These are phyloP conservation scores for Ochetophila trinervis DNA, from an alignment of 306 rosid genomes.

Conservation along the genomic window DNA sequence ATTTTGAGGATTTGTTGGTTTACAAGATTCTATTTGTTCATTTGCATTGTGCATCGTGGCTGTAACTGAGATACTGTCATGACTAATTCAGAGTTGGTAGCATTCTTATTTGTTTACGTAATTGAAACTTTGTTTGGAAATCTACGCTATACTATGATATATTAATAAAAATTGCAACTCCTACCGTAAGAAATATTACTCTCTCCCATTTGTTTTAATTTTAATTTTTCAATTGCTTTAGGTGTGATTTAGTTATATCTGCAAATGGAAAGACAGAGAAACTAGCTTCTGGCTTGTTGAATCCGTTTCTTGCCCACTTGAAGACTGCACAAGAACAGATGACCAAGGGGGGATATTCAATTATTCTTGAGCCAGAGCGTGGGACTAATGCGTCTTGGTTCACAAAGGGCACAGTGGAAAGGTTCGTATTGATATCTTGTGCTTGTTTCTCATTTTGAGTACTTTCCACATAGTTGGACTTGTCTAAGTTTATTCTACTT, in stretches of 20 bases:
- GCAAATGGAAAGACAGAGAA: conserved; percentile 90
- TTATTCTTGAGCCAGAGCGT: conserved; percentile 76
- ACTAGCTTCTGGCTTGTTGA: conserved; percentile 84
- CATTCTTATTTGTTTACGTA: neutral
- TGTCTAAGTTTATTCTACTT: neutral
- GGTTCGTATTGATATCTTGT: conserved; percentile 41
- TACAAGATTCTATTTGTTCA: neutral
- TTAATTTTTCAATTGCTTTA: conserved; percentile 21
- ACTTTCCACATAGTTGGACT: neutral
- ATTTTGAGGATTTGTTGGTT: neutral
- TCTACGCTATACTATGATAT: neutral
- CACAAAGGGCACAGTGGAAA: conserved; percentile 78
- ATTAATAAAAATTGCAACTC: neutral
- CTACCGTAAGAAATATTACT: neutral
- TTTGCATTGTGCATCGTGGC: neutral
- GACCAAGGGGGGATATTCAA: conserved; percentile 93
- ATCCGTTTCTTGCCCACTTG: conserved; percentile 89
- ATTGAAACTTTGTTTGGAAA: neutral
- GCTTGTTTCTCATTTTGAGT: neutral
- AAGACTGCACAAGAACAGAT: conserved; percentile 93
- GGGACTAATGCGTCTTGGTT: conserved; percentile 62
- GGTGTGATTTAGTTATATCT: conserved; percentile 89
- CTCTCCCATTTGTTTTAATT: conserved; percentile 14
- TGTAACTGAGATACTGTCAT: neutral
- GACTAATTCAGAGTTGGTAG: conserved; percentile 3